These are phyloP conservation scores for Beta macrorhiza DNA, from an alignment of 179 eudicot species.

Conservation along the genomic window DNA sequence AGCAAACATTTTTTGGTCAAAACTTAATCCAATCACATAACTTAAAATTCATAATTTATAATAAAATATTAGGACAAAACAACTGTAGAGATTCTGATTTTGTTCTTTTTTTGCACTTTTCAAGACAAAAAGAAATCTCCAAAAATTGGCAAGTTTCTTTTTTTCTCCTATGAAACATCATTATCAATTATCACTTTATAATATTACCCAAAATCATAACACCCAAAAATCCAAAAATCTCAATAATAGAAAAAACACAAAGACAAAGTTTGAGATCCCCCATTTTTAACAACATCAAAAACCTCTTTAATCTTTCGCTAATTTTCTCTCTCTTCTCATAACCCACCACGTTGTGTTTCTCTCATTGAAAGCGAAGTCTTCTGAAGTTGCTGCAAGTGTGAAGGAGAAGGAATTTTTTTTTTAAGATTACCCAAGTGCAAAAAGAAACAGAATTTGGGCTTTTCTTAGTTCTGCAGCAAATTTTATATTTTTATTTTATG, in stretches of 20 bases:
- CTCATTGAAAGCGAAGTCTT: constrained; percentile 60
- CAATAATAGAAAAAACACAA: not conserved
- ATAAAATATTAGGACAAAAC: not conserved
- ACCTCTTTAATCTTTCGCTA: not conserved
- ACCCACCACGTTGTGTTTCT: constrained; percentile 40
- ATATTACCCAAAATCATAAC: not conserved
- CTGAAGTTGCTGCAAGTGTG: constrained; percentile 43
- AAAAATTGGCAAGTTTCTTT: not conserved
- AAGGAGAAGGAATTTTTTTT: constrained; percentile 31
- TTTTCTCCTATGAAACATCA: constrained; percentile 10
- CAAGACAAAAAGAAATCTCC: constrained; percentile 2
- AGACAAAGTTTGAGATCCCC: constrained; percentile 29
- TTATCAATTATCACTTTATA: constrained; percentile 3
- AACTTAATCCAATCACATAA: constrained; percentile 1
- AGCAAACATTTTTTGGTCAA: constrained; percentile 6
- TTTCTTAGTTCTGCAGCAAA: constrained; percentile 24
- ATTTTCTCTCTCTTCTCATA: constrained; percentile 23
- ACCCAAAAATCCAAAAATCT: not conserved
- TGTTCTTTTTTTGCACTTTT: constrained; percentile 9
- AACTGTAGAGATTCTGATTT: constrained; percentile 1
- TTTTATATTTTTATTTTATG: not conserved
- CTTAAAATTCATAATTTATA: not conserved
- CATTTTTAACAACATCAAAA: constrained; percentile 5
- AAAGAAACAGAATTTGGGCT: constrained; percentile 26
- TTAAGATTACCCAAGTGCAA: not conserved